A percentile compares a stretch with the other conserved stretches of the same genome.
phyloP scores from a whole-genome alignment of 148 eudicot species.

The Camellia granthamiana region DNA sequence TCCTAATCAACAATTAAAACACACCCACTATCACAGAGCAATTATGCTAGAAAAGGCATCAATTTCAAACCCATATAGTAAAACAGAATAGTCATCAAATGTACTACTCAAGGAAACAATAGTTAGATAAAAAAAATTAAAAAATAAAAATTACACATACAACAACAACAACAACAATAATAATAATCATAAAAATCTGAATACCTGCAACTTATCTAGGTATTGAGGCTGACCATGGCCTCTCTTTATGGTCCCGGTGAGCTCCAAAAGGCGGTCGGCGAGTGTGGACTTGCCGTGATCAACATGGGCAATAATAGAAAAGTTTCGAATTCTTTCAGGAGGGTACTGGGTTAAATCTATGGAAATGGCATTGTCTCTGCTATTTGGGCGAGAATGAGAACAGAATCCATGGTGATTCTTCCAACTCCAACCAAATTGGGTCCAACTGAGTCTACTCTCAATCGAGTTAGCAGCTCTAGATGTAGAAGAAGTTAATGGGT shows the following conservation, averaged over 20 bases:
- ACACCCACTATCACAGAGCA: background rate
- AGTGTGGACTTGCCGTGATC: conserved; percentile 96
- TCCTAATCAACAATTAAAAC: no score
- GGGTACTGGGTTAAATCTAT: conserved; percentile 70
- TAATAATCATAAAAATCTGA: background rate
- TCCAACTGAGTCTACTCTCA: conserved; percentile 21
- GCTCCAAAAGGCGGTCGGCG: conserved; percentile 91
- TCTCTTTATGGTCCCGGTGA: conserved; percentile 81
- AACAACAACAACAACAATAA: background rate
- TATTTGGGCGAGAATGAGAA: conserved; percentile 42
- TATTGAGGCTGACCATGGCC: conserved; percentile 97
- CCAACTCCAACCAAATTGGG: conserved; percentile 19
- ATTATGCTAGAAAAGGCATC: background rate
- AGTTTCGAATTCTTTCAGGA: conserved; percentile 71
- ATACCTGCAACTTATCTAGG: conserved; percentile 89
- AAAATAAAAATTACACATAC: background rate
- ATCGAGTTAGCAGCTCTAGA: background rate
- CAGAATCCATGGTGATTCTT: conserved; percentile 29
- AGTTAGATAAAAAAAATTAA: no score
- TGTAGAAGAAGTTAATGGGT: conserved; percentile 6
- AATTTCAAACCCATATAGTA: background rate
- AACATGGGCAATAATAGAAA: conserved; percentile 92
- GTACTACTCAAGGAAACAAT: background rate
- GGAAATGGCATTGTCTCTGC: conserved; percentile 31
- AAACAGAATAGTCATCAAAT: background rate